phyloP scores from a whole-genome alignment of 257 asterid genomes.

The Henckelia pumila region DNA sequence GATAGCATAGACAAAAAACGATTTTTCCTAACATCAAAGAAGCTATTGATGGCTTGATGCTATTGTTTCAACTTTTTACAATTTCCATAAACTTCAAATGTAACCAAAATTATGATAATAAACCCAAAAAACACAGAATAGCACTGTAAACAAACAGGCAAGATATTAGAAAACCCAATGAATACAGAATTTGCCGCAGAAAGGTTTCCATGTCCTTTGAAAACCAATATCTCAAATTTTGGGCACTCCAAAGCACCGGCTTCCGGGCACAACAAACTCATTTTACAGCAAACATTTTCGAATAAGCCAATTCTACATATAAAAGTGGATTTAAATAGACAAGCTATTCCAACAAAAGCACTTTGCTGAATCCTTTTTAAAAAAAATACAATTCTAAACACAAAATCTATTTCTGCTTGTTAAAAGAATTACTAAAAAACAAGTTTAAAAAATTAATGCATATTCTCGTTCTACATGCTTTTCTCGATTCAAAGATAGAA shows the following conservation, averaged over 20 bases:
- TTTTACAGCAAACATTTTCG: not conserved
- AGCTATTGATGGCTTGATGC: too few relatives aligned
- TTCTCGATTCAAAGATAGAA: not conserved
- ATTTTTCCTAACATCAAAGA: not conserved
- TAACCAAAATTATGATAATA: too few relatives aligned
- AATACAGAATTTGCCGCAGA: not conserved
- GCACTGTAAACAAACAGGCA: not conserved
- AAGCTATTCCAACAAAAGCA: too few relatives aligned
- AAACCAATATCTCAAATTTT: not conserved
- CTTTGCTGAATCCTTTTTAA: too few relatives aligned
- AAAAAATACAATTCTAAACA: too few relatives aligned
- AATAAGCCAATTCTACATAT: not conserved
- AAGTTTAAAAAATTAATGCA: too few relatives aligned
- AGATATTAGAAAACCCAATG: not conserved
- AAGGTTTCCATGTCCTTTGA: not conserved
- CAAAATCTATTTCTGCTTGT: too few relatives aligned
- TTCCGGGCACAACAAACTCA: not conserved
- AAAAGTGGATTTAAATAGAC: too few relatives aligned
- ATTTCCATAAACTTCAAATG: too few relatives aligned
- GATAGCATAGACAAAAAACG: not conserved
- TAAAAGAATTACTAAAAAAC: too few relatives aligned
- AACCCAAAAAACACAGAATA: too few relatives aligned
- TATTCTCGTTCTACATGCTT: not conserved
- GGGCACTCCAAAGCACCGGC: not conserved
- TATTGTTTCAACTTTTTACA: too few relatives aligned